Base-by-base conservation (phyloP, 2,329 filamentous ascomycete species). In the Xylaria sp. region DNA sequence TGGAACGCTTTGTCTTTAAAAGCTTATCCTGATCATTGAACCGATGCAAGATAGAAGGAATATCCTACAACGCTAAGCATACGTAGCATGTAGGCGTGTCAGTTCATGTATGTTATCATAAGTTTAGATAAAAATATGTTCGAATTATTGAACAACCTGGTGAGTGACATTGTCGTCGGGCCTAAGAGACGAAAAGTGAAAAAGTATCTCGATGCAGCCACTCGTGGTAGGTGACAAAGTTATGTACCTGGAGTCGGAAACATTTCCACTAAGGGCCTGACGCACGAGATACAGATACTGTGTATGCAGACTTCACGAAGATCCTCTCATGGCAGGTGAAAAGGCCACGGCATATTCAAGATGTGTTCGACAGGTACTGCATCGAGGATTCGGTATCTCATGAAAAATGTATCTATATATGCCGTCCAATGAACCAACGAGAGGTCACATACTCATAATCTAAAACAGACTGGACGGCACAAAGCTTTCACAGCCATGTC, bases 401-500 rank as follows among this genome's bases (percentile, higher is more conserved):
- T n/a, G n/a, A 20, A n/a, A 63, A 67, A 64, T 60, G 59, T 67
- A 56, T 25, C 3, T 18, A 43, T n/a, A 28, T 23, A 28, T 31
- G 4, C 1, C 28, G 5, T 52, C 39, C 9, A 23, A 12, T 3
- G 10, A 28, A 18, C 7, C n/a, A 15, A 13, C 13, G 33, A 36
- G 33, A 36, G 10, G 33, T 7, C 23, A 66, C 1, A 55, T 31
- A 25, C 54, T 59, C n/a, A 67, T 8, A n/a, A 49, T 36, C 2
- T 6, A 54, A 13, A 13, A 13, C 12, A 64, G 54, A 23, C 8
- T 69, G 67, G 64, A 67, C 20, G 1, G 55, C 41, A 46, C 48
- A 60, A 46, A 60, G 67, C 55, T 69, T 67, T 36, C 64, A 18
- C 23, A 43, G 9, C 18, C 60, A 67, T 62, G 13, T 64, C 13